Conservation (phyloP, 441 rosid genomes). For the Monsonia emarginata region DNA sequence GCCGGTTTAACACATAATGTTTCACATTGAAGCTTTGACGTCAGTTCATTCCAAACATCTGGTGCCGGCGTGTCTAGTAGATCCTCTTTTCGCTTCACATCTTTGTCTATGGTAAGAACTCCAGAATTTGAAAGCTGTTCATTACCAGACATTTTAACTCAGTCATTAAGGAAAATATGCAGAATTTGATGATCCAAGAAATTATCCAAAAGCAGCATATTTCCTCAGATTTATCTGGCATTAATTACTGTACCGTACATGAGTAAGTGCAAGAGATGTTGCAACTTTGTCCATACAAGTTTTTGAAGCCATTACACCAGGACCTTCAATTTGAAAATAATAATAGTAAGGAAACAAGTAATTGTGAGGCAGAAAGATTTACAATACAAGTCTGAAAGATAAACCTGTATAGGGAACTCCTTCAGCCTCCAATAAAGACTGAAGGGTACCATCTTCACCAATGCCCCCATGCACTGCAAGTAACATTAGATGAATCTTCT, state of each 20-base stretch:
- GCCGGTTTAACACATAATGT: conserved; percentile 88
- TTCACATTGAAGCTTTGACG: conserved; percentile 54
- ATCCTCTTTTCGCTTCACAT: conserved; percentile 52
- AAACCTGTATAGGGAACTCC: conserved; percentile 77
- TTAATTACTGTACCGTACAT: conserved; percentile 40
- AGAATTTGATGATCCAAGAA: background rate
- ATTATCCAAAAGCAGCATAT: conserved; percentile 1
- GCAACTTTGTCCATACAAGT: conserved; percentile 88
- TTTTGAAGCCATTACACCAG: conserved; percentile 70
- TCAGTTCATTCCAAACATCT: conserved; percentile 54
- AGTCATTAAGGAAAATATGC: conserved; percentile 9
- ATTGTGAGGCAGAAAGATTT: background rate
- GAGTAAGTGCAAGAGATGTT: conserved; percentile 68
- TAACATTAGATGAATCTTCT: conserved; percentile 19
- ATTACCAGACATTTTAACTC: conserved; percentile 18
- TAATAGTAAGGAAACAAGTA: conserved; percentile 11
- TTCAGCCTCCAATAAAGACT: conserved; percentile 62
- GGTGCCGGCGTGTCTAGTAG: conserved; percentile 37
- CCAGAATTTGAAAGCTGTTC: conserved; percentile 65
- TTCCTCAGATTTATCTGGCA: background rate
- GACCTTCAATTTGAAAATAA: conserved; percentile 43
- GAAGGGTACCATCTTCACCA: conserved; percentile 94
- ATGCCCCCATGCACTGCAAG: conserved; percentile 86
- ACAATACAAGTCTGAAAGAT: background rate
- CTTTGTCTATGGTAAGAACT: conserved; percentile 75